Base-by-base conservation (phyloP, 768 basidiomycete genomes). In the Lentinula guzmanii region DNA sequence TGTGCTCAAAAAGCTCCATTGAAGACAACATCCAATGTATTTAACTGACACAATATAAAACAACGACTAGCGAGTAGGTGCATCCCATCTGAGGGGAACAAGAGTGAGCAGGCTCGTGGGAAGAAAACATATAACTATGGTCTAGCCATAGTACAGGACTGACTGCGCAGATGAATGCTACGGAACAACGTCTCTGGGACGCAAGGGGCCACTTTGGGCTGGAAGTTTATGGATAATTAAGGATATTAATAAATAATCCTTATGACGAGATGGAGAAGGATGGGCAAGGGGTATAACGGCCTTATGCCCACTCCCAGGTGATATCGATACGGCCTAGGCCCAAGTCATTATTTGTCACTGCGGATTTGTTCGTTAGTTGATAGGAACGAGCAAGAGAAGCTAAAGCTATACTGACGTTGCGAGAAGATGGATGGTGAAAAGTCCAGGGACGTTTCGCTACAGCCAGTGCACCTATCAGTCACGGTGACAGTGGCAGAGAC, bases 391-490 rank as follows among this genome's bases (percentile, higher is more conserved):
- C 48, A 39, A 39, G 5, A 31, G 18, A 34, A 13, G 16, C 31
- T n/a, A 39, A 16, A 6, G 2, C 37, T 28, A 15, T 43, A 91
- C 46, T 76, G 6, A 39, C 37, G 37, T 39, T 63, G 0, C 0
- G 65, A 5, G 71, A 91, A 91, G 8, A 86, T 86, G 6, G 71
- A 1, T 5, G 82, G 84, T 10, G 86, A 84, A 64, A 91, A 78
- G 72, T 91, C 88, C 63, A 91, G 79, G 68, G 82, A 79, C 53
- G 69, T 76, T 7, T 71, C 0, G 0, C 63, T 64, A 64, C 90
- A 93, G 11, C 68, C 86, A 0, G 56, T 68, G 68, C 91, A 92
- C 21, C 89, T 79, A 70, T 93, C 91, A 5, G 76, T 78, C 64
- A 90, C 68, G 0, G 70, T 68, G 21, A 88, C 82, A 0, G 69